phyloP scores from a whole-genome alignment of 2,329 filamentous ascomycete genomes.

The Colletotrichum australisinense region DNA sequence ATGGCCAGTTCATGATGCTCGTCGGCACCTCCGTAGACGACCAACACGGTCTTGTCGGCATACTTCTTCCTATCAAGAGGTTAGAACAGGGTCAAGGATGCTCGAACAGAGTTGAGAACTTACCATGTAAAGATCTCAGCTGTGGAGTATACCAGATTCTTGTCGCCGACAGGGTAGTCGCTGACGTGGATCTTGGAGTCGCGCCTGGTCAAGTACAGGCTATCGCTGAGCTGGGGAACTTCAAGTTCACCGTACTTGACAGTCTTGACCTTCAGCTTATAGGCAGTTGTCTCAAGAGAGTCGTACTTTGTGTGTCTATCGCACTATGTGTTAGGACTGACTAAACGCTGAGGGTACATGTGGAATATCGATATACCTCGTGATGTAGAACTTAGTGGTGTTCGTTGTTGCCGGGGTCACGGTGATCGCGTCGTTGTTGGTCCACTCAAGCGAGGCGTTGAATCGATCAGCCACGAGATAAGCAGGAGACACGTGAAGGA shows the following conservation, averaged over 20 bases:
- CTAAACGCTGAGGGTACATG: neutral
- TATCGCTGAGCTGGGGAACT: slow-evolving; percentile 66
- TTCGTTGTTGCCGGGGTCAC: slow-evolving; percentile 69
- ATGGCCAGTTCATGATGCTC: slow-evolving; percentile 71
- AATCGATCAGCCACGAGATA: slow-evolving; percentile 69
- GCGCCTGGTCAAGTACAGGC: slow-evolving; percentile 65
- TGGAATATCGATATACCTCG: neutral
- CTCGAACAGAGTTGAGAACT: fast-evolving
- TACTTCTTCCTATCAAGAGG: slow-evolving; percentile 61
- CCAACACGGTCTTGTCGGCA: slow-evolving; percentile 63
- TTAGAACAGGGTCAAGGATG: neutral
- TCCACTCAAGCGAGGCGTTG: slow-evolving; percentile 43
- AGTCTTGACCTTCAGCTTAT: slow-evolving; percentile 69
- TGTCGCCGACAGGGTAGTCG: slow-evolving; percentile 69
- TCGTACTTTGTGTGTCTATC: slow-evolving; percentile 72
- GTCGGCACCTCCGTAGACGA: slow-evolving; percentile 69
- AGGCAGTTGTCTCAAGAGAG: slow-evolving; percentile 63
- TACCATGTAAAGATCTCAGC: slow-evolving; percentile 72
- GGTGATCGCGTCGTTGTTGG: slow-evolving; percentile 56
- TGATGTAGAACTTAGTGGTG: slow-evolving; percentile 67
- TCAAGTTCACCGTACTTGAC: slow-evolving; percentile 60
- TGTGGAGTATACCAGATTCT: slow-evolving; percentile 72
- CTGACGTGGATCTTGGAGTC: slow-evolving; percentile 74
- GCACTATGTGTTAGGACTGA: neutral
- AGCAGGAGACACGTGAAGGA: slow-evolving; percentile 74